Evolutionary conservation across 176 grass and related monocot genomes (phyloP), one percentile per base, ranked within the genome.

Genomic region (Ampelocalamus luodianensis): DNA sequence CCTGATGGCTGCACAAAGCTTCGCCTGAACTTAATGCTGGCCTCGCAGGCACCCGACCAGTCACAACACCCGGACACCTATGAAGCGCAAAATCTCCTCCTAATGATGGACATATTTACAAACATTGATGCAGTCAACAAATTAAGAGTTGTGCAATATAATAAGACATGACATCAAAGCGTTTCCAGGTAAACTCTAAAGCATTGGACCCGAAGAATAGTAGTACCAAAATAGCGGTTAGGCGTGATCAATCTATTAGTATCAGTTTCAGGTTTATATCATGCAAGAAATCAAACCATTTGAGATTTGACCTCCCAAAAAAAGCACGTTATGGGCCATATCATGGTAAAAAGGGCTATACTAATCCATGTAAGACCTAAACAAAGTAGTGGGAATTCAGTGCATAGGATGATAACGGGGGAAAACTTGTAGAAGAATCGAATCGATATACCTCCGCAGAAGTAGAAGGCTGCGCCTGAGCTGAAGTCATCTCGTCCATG

Each of bases 401-500:
- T 12, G 43, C 22, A 84, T 20, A 14, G 20, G 55, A 63, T 64
- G 24, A 23, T 13, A 63, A 14, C 27, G 1, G 4, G 22, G 9
- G 2, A 48, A 46, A 15, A 18, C n/a, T 2, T 24, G 16, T 0
- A 44, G 15, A 46, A 45, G 9, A 45, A 44, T 10, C 9, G 50
- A 74, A 40, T 34, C 32, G 32, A 2, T 2, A 83, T 50, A 83
- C 71, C 59, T 12, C 45, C 27, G 44, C n/a, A 40, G 82, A 84
- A 27, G 58, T 74, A 75, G 82, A 84, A 75, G 58, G 71, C 4
- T 20, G 39, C 53, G 18, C 65, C 53, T 38, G 65, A 0, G 53
- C 20, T 50, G 74, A 70, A 85, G 74, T 27, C 0, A 32, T 26
- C 5, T 61, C 74, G 51, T 34, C 59, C 83, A 85, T 85, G 51